Evolutionary conservation across 2,329 filamentous ascomycete genomes (phyloP), one percentile per base, ranked within the genome.

Genomic region (Zymoseptoria pseudotritici): DNA sequence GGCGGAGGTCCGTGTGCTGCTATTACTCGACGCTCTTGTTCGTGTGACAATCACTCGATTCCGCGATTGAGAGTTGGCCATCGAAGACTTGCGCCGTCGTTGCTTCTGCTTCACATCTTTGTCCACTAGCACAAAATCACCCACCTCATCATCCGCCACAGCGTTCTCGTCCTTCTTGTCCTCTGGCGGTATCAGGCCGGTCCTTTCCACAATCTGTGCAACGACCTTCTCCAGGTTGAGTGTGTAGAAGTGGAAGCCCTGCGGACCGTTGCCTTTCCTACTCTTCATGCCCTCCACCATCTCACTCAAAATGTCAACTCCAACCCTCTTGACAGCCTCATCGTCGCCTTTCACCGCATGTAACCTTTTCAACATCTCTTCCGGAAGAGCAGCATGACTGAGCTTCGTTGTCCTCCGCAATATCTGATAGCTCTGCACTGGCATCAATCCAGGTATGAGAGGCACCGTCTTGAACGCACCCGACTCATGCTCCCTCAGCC

Each of bases 231-330:
- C 93, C 31, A 97, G 80, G 72, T 99, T 99, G 56, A 99, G 80
- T 0, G 94, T 97, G 75, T 97, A 99, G 76, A 99, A 97, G 73
- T 99, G 94, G 75, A 97, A 96, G 5, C 94, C 94, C 67, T 86
- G 82, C 20, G 85, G 87, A 3, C 83, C 82, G 2, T 75, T 21
- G 10, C 78, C 71, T 73, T 78, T 31, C 69, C 84, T 85, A 65
- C 87, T 79, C 74, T 88, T 89, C 71, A 97, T 84, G 69, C 86
- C 84, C 64, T 90, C 85, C 17, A 97, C 84, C 54, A 97, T 85
- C 70, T 97, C 91, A 69, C 85, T 86, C 61, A 99, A 72, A 57
- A 97, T 89, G 71, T 92, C 86, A 17, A 94, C 87, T 52, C 90
- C 90, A 0, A 90, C 84, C 64, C 80, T 81, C 79, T 94, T 94